Base-by-base conservation (phyloP, 352 stramenopile species). In the Pythium phragmiticola region DNA sequence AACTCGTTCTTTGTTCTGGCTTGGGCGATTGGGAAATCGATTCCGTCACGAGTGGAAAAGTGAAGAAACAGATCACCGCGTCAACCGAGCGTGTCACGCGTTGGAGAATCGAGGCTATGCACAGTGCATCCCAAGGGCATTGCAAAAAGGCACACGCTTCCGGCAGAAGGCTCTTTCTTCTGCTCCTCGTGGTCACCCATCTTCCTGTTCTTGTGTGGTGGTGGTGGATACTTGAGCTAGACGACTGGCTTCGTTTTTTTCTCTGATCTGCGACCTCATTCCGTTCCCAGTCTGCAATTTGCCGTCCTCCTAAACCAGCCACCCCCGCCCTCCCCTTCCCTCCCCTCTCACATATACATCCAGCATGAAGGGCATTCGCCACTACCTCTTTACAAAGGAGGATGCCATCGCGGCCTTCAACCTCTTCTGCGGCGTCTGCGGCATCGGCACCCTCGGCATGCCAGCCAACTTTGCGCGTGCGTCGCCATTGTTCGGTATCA, bases 391-490 rank as follows among this genome's bases (percentile, higher is more conserved):
- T 42, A 76, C 69, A 37, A 66, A 70, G 41, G 69, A 76, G 46
- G 69, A 76, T 48, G 34, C 66, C 50, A 74, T 74, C 12, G 66
- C 55, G 39, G 42, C 57, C 13, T 71, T 71, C 58, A 71, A 71
- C 59, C 65, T 71, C 45, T 71, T 71, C 26, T 78, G 72, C 60
- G 72, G 68, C 48, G 72, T 78, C 21, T 78, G 72, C 52, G 72
- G 72, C 45, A 58, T 80, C 33, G 73, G 73, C 14, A 77, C 73
- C 14, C 68, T 80, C 19, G 69, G 73, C 19, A 76, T 80, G 64
- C 69, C 73, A 2, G 63, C 39, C 37, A 80, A 80, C 58, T 80
- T 75, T 50, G 57, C 72, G 14, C 68, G 72, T 12, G 72, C 72
- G 19, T 65, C 68, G 2, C 69, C 68, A 4, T 33, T 62, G 13